Base-by-base conservation (phyloP, 2,329 filamentous ascomycete genomes). In the Colletotrichum sublineola region DNA sequence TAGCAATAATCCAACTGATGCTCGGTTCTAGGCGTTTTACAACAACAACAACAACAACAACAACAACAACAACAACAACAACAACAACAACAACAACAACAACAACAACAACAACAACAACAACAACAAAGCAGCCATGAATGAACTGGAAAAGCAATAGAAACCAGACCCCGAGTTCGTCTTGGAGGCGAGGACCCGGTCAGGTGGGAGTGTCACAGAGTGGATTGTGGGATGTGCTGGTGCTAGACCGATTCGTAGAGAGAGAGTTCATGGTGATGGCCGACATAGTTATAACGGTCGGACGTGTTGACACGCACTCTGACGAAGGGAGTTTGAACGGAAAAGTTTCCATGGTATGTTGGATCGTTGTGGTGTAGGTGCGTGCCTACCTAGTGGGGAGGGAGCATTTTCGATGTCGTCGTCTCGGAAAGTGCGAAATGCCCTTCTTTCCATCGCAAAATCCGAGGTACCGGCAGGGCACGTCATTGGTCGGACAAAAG, bases 351-450 rank as follows among this genome's bases (percentile, higher is more conserved):
- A 46, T 33, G 44, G 42, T 36, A 1, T 31, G 1, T 7, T 29
- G n/a, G 46, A 52, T 29, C 14, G 33, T 24, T 55, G 48, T 31
- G 46, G 20, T 38, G 33, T 24, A n/a, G 33, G 40, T 33, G 44
- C 20, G 60, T 18, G 15, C 24, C 24, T 24, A 24, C 24, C 24
- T 24, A 24, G 24, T 24, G 24, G 24, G 24, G 24, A 24, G 24
- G 24, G 24, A 24, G 24, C 24, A 24, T 24, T 24, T 52, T 52
- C 31, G 18, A 63, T 24, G 46, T 29, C 18, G 44, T 60, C 31
- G 42, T 56, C 33, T 31, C 69, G 66, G 31, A 69, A 64, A 61
- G 44, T 50, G 60, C 69, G 60, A 64, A 42, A 44, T 53, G 42
- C 9, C 46, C 38, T 46, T 64, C 31, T 18, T 44, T 57, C 40